Base-by-base conservation (phyloP, 768 basidiomycete genomes). In the Cyathus striatus region DNA sequence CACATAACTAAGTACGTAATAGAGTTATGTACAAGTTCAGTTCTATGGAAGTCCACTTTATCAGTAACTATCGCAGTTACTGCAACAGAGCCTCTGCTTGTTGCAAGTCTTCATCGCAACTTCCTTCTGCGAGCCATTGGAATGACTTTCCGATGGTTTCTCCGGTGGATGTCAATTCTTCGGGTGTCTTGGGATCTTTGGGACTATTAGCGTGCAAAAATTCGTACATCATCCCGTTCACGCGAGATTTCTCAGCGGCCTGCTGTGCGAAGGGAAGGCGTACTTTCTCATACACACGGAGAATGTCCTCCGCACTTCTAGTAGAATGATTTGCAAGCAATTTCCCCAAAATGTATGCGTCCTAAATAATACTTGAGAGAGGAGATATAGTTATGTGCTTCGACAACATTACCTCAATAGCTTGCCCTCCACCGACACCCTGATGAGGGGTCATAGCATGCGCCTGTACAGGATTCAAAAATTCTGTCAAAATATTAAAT, bases 401-500 rank as follows among this genome's bases (percentile, higher is more conserved):
- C n/a, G n/a, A n/a, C n/a, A n/a, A n/a, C n/a, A n/a, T n/a, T n/a
- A n/a, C n/a, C n/a, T n/a, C 56, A 5, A 57, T 57, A 34, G 51
- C 55, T 45, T 57, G 56, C 12, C 56, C 56, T 14, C 53, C 56
- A 33, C 56, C 56, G n/a, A n/a, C n/a, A n/a, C n/a, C n/a, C n/a
- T n/a, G n/a, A n/a, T n/a, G n/a, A n/a, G n/a, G n/a, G n/a, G 43
- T 49, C 56, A 58, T 58, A 14, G 53, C 58, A 49, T 49, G 58
- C 23, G 49, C 50, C 58, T 53, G 42, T 20, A 17, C 14, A 5
- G n/a, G 22, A 23, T 18, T 38, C 12, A 22, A 21, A 7, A 17
- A 30, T 7, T n/a, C n/a, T 9, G n/a, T 30, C n/a, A n/a, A 7
- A 9, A 30, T 30, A 30, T 30, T 9, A 38, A 17, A 38, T n/a